Evolutionary conservation across 495 filamentous ascomycete species (phyloP).

Genomic region (Hypoxylon trugodes): DNA sequence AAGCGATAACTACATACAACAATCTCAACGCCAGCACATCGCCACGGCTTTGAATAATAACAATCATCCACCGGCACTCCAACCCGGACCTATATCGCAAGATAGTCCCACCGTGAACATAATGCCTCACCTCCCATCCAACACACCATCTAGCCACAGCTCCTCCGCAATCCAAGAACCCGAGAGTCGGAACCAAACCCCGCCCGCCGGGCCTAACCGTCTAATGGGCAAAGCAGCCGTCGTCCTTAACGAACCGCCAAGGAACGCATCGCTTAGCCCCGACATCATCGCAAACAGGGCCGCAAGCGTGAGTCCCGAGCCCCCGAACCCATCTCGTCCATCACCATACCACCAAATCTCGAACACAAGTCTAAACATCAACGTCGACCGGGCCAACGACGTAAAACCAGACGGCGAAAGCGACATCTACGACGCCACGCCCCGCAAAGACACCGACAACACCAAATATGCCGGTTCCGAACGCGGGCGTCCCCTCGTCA

Average conservation of each 20-base stretch:
- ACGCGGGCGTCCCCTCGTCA: slow-evolving; percentile 7
- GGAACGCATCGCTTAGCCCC: slow-evolving; percentile 39
- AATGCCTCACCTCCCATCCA: no score
- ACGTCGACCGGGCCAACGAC: slow-evolving; percentile 35
- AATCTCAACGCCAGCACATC: slow-evolving; percentile 35
- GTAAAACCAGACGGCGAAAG: slow-evolving; percentile 40
- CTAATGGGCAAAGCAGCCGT: slow-evolving; percentile 32
- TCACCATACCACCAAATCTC: slow-evolving; percentile 42
- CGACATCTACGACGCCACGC: slow-evolving; percentile 58
- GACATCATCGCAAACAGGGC: slow-evolving; percentile 43
- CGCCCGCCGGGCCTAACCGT: slow-evolving; percentile 20
- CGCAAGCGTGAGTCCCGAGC: slow-evolving; percentile 47
- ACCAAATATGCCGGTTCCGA: slow-evolving; percentile 41
- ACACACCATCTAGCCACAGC: slow-evolving; percentile 18
- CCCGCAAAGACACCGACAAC: slow-evolving; percentile 39
- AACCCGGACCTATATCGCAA: slow-evolving; percentile 10
- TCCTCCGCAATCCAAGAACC: neutral
- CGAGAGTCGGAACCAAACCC: slow-evolving; percentile 27
- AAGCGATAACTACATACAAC: slow-evolving; percentile 10
- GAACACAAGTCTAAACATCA: slow-evolving; percentile 30
- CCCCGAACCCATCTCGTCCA: slow-evolving; percentile 16
- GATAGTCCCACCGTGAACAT: neutral
- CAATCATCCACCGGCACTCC: neutral
- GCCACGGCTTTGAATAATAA: slow-evolving; percentile 29
- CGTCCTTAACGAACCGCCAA: neutral